A percentile compares a stretch with the other conserved stretches of the same genome.
Evolutionary conservation across 345 rosid genomes (phyloP).

Genomic region (Hibiscus mutabilis): DNA sequence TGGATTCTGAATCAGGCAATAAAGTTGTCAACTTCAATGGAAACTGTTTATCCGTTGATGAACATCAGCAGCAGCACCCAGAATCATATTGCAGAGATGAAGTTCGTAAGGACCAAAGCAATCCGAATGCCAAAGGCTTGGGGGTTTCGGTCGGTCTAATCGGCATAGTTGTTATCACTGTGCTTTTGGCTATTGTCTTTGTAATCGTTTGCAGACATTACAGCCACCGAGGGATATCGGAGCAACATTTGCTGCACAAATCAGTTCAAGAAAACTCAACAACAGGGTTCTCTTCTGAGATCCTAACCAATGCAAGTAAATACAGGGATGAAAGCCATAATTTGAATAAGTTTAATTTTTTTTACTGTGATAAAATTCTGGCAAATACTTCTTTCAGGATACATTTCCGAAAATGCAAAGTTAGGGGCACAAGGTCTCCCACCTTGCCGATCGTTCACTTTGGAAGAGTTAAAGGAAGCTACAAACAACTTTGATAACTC

Average conservation of each 20-base stretch:
- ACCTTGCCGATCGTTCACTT: constrained; percentile 40
- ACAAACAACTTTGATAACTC: constrained; percentile 63
- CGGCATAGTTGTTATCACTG: constrained; percentile 49
- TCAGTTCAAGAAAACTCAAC: constrained; percentile 17
- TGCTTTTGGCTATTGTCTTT: constrained; percentile 37
- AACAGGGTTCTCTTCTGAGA: constrained; percentile 47
- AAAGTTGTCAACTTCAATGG: constrained; percentile 53
- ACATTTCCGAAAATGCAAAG: constrained; percentile 68
- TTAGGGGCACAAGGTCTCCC: constrained; percentile 59
- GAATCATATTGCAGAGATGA: constrained; percentile 49
- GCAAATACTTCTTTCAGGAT: constrained; percentile 28
- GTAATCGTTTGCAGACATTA: constrained; percentile 36
- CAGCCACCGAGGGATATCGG: constrained; percentile 33
- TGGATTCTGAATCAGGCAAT: constrained; percentile 44
- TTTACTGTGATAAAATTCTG: no score
- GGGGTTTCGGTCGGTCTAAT: constrained; percentile 40
- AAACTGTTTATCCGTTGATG: constrained; percentile 59
- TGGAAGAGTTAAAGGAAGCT: constrained; percentile 84
- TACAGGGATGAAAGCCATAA: no score
- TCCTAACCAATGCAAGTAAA: constrained; percentile 85
- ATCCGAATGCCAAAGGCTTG: constrained; percentile 9
- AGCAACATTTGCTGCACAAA: constrained; percentile 50
- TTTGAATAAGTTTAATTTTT: no score
- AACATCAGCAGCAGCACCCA: constrained; percentile 42
- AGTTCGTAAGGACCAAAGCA: constrained; percentile 24